Base-by-base conservation (phyloP, 768 basidiomycete genomes). In the Psilocybe tampanensis region DNA sequence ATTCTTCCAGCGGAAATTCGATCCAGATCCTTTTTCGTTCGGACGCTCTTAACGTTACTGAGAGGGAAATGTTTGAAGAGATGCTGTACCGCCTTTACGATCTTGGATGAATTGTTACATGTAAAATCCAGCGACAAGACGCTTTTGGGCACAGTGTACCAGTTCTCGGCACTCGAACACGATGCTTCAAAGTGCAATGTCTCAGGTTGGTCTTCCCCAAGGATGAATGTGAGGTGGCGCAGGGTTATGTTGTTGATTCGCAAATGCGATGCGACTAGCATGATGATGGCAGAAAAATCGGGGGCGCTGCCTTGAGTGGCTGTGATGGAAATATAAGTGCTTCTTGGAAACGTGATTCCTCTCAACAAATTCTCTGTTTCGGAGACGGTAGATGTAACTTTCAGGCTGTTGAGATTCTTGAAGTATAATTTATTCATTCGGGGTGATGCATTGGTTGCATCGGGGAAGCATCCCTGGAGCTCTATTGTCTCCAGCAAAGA, bases 401-500 rank as follows among this genome's bases (percentile, higher is more conserved):
- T 24, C 18, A 53, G 15, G 18, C 19, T 26, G 29, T 44, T 15
- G 8, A 53, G 42, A 44, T 24, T 26, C 11, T 12, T 24, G 15
- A 53, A 53, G 18, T 17, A 29, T 4, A 15, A 44, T 43, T n/a
- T 44, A 15, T 32, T 29, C 26, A 3, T 19, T 17, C 24, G 21
- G 15, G 5, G n/a, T 18, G 18, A 19, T 34, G 24, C 9, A 17
- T 7, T 26, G 11, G 6, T 11, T n/a, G 29, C 42, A 26, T 32
- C 26, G 19, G 15, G 18, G 5, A 53, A 41, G 18, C 44, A 45
- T 33, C 48, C 52, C 8, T 29, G n/a, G 26, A 58, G 51, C 2
- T 53, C 45, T 19, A 58, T 5, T 15, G 13, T 43, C n/a, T 48
- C 45, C n/a, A 58, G 22, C 3, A 44, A 23, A 43, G 51, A 24